Percentiles rank a stretch among this genome's conserved stretches.
Conservation (phyloP, 1,284 basidiomycete genomes). For the Fomitopsis schrenkii region DNA sequence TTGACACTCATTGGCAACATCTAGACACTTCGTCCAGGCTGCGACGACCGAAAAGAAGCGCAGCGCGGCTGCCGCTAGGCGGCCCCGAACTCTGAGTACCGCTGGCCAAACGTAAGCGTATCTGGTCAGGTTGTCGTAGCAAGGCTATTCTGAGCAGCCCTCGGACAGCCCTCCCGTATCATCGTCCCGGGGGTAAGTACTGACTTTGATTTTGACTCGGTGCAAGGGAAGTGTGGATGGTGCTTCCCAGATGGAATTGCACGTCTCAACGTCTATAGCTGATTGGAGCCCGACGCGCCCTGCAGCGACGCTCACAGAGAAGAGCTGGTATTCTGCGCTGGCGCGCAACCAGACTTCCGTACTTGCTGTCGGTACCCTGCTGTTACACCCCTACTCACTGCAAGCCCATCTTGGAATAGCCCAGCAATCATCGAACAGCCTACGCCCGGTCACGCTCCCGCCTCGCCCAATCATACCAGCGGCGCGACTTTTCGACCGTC, state of each 20-base stretch:
- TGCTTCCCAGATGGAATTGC: no score
- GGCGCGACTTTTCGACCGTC: constrained; percentile 1
- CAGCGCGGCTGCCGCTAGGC: constrained; percentile 43
- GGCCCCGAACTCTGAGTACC: constrained; percentile 56
- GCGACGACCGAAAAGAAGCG: constrained; percentile 81
- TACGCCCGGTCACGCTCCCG: constrained; percentile 6
- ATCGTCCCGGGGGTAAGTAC: constrained; percentile 16
- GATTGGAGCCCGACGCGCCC: no score
- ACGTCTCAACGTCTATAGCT: no score
- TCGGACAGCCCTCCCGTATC: constrained; percentile 8
- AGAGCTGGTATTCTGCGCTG: no score
- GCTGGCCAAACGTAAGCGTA: constrained; percentile 39
- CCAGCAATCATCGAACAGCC: not conserved
- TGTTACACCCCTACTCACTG: not conserved
- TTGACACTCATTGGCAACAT: constrained; percentile 20
- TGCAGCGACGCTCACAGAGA: no score
- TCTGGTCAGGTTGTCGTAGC: not conserved
- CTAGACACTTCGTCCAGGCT: constrained; percentile 74
- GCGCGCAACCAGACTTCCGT: not conserved
- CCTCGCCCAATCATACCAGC: constrained; percentile 15
- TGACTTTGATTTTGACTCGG: not conserved
- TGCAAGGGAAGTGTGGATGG: no score
- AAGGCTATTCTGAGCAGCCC: not conserved
- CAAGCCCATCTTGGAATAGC: not conserved
- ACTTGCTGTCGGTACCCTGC: not conserved